Conservation (phyloP, 2,329 filamentous ascomycete genomes). For the Colletotrichum theobromicola region DNA sequence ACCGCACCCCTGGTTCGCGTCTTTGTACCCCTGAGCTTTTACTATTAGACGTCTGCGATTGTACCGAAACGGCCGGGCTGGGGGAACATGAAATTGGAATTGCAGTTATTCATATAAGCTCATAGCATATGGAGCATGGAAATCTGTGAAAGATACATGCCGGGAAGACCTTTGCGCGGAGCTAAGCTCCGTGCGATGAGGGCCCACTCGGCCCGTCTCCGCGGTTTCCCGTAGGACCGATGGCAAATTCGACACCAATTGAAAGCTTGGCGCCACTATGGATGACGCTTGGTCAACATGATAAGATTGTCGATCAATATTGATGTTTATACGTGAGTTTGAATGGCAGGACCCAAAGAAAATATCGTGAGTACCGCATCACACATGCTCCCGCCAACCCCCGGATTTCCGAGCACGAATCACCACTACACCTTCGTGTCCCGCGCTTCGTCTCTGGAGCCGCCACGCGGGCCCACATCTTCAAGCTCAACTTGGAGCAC, state of each 20-base stretch:
- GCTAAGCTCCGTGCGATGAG: background rate
- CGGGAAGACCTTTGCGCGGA: background rate
- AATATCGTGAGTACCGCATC: background rate
- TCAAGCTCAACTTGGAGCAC: conserved; percentile 20
- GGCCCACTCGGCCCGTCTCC: background rate
- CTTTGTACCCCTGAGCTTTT: background rate
- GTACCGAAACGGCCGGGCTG: background rate
- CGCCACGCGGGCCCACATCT: background rate
- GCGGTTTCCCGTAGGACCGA: background rate
- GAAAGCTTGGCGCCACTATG: conserved; percentile 1
- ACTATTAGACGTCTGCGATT: background rate
- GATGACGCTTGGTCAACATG: background rate
- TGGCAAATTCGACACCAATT: background rate
- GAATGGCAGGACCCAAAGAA: background rate
- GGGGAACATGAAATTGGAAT: background rate
- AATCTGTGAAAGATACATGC: background rate
- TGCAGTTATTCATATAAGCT: fast-evolving
- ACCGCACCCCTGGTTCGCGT: background rate
- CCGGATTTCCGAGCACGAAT: background rate
- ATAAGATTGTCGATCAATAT: background rate
- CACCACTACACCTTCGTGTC: background rate
- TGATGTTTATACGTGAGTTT: background rate
- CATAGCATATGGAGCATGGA: background rate
- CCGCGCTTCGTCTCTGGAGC: background rate
- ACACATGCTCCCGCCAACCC: background rate